Evolutionary conservation across 2,329 filamentous ascomycete genomes (phyloP).

Genomic region (Fusarium tanahbumbuense): DNA sequence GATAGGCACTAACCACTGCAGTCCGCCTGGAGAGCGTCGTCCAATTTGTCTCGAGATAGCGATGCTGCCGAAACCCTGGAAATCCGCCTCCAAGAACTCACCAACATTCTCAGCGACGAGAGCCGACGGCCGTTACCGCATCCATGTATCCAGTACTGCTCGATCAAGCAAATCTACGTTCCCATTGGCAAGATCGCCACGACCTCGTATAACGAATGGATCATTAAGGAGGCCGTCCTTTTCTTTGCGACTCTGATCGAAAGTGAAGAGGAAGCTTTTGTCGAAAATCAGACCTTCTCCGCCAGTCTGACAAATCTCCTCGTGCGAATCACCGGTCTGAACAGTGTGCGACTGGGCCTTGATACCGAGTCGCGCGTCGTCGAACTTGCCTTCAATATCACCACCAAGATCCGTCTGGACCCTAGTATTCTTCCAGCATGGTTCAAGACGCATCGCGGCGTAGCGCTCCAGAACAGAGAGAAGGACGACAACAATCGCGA

Average conservation of each 20-base stretch:
- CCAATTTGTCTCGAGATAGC: slow-evolving; percentile 69
- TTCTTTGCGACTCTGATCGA: slow-evolving; percentile 95
- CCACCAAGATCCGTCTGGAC: slow-evolving; percentile 92
- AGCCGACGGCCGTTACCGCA: slow-evolving; percentile 88
- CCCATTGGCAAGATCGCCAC: slow-evolving; percentile 90
- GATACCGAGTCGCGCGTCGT: slow-evolving; percentile 91
- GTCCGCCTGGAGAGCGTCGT: slow-evolving; percentile 69
- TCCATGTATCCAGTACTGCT: slow-evolving; percentile 88
- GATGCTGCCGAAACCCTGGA: slow-evolving; percentile 73
- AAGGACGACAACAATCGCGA: slow-evolving; percentile 72
- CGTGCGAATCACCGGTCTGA: slow-evolving; percentile 79
- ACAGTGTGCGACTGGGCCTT: slow-evolving; percentile 76
- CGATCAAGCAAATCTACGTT: slow-evolving; percentile 88
- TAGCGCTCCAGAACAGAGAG: slow-evolving; percentile 50
- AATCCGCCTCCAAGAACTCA: slow-evolving; percentile 71
- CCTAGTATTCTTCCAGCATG: slow-evolving; percentile 88
- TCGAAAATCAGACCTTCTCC: slow-evolving; percentile 87
- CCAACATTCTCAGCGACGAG: slow-evolving; percentile 85
- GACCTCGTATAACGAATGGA: slow-evolving; percentile 83
- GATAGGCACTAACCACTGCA: slow-evolving; percentile 47
- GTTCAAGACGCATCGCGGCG: slow-evolving; percentile 75
- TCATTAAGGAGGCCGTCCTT: slow-evolving; percentile 85
- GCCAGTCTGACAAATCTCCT: slow-evolving; percentile 88
- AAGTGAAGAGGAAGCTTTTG: slow-evolving; percentile 94
- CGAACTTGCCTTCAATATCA: slow-evolving; percentile 94